Conservation (phyloP, 2,329 filamentous ascomycete species). For the Alternaria solani region DNA sequence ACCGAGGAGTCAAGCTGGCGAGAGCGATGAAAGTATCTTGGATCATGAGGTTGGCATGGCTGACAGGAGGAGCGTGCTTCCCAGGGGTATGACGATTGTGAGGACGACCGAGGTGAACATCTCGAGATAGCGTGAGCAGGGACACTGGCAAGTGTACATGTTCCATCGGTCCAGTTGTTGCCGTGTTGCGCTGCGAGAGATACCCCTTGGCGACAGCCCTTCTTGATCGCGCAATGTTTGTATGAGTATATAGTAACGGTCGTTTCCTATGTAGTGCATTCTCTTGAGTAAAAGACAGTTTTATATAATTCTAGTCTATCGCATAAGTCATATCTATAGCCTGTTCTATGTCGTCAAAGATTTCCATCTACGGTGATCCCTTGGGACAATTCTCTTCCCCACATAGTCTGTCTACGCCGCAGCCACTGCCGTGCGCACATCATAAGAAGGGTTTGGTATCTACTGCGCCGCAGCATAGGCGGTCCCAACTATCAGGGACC, state of each 20-base stretch:
- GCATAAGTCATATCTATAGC: slow-evolving; percentile 20
- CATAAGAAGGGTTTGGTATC: not conserved
- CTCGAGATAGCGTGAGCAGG: slow-evolving; percentile 5
- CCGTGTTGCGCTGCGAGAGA: not conserved
- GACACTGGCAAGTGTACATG: not conserved
- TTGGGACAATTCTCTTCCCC: not conserved
- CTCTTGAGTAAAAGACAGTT: not conserved
- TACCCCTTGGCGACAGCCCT: not conserved
- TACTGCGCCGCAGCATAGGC: slow-evolving; percentile 7
- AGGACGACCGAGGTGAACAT: slow-evolving; percentile 32
- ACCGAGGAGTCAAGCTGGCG: not conserved
- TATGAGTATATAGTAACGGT: not conserved
- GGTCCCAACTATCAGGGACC: not conserved
- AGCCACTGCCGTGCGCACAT: not conserved
- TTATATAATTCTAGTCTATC: slow-evolving; percentile 22
- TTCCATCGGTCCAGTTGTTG: not conserved
- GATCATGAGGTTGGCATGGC: slow-evolving; percentile 10
- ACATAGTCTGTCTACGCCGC: not conserved
- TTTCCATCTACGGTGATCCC: slow-evolving; percentile 4
- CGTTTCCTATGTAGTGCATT: not conserved
- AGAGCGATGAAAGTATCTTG: slow-evolving; percentile 13
- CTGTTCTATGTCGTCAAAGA: slow-evolving; percentile 15
- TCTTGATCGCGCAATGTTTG: not conserved
- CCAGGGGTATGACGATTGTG: slow-evolving; percentile 24
- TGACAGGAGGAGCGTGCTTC: slow-evolving; percentile 15